Percentiles rank a stretch among this genome's conserved stretches.
These are phyloP conservation scores for Fagopyrum esculentum DNA, from an alignment of 148 eudicot genomes.

Conservation along the genomic window DNA sequence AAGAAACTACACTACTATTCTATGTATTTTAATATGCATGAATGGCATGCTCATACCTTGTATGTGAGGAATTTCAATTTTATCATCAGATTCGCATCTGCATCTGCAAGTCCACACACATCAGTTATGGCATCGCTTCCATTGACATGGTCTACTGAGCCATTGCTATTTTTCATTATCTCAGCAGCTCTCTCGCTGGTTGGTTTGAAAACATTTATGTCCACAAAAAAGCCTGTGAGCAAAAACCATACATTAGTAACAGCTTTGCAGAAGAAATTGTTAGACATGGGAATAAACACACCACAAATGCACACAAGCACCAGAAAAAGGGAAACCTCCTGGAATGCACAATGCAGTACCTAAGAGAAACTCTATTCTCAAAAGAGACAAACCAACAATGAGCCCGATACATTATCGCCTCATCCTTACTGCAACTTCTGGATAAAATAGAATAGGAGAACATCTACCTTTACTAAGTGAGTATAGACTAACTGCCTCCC, in stretches of 20 bases:
- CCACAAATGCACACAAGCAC: no score
- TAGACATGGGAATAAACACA: no score
- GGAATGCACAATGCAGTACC: no score
- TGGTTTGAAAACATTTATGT: constrained; percentile 69
- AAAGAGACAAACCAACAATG: no score
- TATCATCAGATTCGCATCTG: constrained; percentile 92
- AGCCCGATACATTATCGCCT: no score
- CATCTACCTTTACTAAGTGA: no score
- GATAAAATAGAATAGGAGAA: no score
- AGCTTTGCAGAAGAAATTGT: not conserved
- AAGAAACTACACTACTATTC: not conserved
- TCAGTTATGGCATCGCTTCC: constrained; percentile 24
- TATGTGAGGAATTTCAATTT: constrained; percentile 91
- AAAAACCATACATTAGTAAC: constrained; percentile 13
- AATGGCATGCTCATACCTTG: constrained; percentile 39
- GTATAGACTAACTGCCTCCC: no score
- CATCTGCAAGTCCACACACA: constrained; percentile 70
- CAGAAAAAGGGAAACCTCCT: no score
- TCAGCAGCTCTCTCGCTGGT: constrained; percentile 38
- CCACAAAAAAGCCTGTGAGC: constrained; percentile 84
- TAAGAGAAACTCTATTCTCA: no score
- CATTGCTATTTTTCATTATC: constrained; percentile 24
- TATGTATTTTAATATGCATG: not conserved
- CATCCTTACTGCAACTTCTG: no score
- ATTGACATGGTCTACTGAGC: constrained; percentile 15